phyloP scores from a whole-genome alignment of 441 rosid genomes.

The Gossypium davidsonii region DNA sequence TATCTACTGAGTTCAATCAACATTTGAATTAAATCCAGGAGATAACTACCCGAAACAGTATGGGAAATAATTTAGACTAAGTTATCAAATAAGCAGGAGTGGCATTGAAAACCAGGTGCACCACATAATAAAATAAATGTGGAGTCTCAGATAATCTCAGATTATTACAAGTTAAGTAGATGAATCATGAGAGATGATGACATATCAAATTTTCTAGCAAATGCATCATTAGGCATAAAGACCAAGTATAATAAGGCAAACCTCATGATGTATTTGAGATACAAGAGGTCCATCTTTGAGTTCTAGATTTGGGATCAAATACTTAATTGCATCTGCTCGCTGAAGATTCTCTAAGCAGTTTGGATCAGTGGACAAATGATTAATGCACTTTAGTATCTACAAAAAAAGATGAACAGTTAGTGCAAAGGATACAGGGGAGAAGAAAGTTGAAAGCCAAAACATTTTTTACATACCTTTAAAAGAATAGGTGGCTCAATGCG shows the following conservation, averaged over 20 bases:
- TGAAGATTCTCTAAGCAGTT: conserved; percentile 97
- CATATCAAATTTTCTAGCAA: background rate
- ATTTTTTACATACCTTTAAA: conserved; percentile 50
- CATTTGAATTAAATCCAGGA: background rate
- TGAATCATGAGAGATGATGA: background rate
- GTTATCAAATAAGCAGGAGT: background rate
- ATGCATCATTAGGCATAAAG: conserved; percentile 2
- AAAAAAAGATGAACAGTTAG: conserved; percentile 12
- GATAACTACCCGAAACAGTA: background rate
- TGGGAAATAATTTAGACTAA: background rate
- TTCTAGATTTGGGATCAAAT: conserved; percentile 91
- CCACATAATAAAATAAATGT: background rate
- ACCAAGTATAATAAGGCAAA: conserved; percentile 24
- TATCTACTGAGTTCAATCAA: background rate
- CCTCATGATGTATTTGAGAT: conserved; percentile 76
- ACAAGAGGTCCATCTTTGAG: conserved; percentile 84
- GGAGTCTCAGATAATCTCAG: background rate
- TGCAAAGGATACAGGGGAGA: conserved; percentile 10
- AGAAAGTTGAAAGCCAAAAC: conserved; percentile 5
- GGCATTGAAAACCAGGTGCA: background rate
- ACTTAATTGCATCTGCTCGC: conserved; percentile 94
- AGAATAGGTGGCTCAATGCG: conserved; percentile 86
- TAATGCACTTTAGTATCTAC: conserved; percentile 78
- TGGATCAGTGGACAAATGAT: conserved; percentile 84
- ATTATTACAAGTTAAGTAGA: background rate